Base-by-base conservation (phyloP, 1,284 basidiomycete genomes). In the Volvariella surrecta region DNA sequence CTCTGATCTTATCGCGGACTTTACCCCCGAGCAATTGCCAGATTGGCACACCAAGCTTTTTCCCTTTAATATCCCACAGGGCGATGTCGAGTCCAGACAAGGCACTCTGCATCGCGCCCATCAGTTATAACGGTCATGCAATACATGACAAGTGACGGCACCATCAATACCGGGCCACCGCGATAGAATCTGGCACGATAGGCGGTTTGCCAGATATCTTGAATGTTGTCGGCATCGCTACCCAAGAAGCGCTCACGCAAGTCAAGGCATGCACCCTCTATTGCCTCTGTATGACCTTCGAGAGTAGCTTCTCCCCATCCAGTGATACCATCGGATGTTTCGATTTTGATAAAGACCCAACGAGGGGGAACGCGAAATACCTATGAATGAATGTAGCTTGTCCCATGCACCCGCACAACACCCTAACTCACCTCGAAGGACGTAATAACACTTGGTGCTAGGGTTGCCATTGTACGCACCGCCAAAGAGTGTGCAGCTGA, bases 11-110 rank as follows among this genome's bases (percentile, higher is more conserved):
- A 51, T 79, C 71, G 43, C 75, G 70, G 17, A 88, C 79, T 54
- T 80, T 82, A 9, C 83, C 86, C 7, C 84, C 84, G 1, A 88
- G 70, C 2, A 89, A 66, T 58, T 83, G 76, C 75, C 78, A 86
- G 4, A 89, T 63, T 0, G 84, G 85, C 1, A 88, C 83, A 19
- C 80, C 80, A 7, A 87, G 70, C 21, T 76, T 79, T 62, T 86
- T 87, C 21, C 84, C 84, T 56, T 88, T 87, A 64, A 89, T 83
- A 55, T 88, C 85, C 85, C 74, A 81, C 8, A 81, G 58, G 2
- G 76, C 76, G 17, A 69, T 69, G 52, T 66, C 62, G 30, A 66
- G 53, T 1, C 62, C 63, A 16, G 60, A 60, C 20, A 64, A 50
- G 13, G 61, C 63, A 45, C 62, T 65, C 64, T 66, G 45, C 9